Evolutionary conservation across 2,329 filamentous ascomycete genomes (phyloP), one percentile per base, ranked within the genome.

Genomic region (Fusarium sp.): DNA sequence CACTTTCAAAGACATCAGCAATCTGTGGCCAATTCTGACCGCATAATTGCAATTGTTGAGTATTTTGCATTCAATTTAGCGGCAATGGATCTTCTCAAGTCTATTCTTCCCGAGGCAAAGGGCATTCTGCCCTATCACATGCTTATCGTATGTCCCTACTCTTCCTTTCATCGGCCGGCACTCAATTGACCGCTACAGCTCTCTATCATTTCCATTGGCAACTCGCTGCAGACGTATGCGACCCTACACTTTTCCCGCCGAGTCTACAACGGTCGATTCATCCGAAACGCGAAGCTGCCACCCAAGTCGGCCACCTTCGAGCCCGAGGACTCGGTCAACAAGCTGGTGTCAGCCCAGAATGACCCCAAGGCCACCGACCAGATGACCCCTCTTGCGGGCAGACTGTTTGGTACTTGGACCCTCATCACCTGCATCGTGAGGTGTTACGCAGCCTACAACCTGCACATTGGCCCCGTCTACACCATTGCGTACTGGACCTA

Each of bases 391-490:
- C 90, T 98, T 34, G 92, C 92, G 13, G 92, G 92, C 30, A 92
- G 94, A 73, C 91, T 94, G 23, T 97, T 97, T 82, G 95, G 93
- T 64, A 97, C 94, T 34, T 98, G 95, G 92, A 97, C 95, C 0
- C 88, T 96, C 67, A 87, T 97, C 68, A 92, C 93, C 7, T 90
- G 91, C 68, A 85, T 97, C 60, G 88, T 97, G 52, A 91, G 95
- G 62, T 85, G 95, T 75, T 97, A 97, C 80, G 94, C 94, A 6
- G 94, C 94, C 37, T 97, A 97, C 85, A 88, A 97, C 82, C 90
- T 97, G 73, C 87, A 91, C 75, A 88, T 94, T 70, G 89, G 90
- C 1, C 88, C 89, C 52, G 87, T 95, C 64, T 98, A 97, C 83
- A 90, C 97, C 81, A 86, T 98, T 68, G 93, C 93, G 18, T 85